Evolutionary conservation across 148 eudicot species (phyloP).

Genomic region (Spergularia marina): DNA sequence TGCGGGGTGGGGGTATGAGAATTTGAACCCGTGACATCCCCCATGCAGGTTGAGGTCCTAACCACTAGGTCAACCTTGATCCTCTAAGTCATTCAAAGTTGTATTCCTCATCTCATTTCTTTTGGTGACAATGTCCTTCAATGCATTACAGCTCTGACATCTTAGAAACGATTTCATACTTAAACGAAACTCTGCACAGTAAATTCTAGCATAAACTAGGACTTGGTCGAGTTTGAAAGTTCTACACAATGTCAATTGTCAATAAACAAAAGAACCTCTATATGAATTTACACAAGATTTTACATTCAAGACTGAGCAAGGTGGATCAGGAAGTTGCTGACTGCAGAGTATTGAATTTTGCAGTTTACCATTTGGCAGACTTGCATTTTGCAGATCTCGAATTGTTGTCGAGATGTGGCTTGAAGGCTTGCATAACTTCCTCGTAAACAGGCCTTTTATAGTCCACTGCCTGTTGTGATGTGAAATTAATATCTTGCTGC

Average conservation of each 20-base stretch:
- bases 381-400: conserved; percentile 62
- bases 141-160: too few relatives aligned
- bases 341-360: conserved; percentile 7
- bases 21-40: too few relatives aligned
- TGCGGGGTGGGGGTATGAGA: too few relatives aligned
- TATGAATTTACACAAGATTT: conserved; percentile 31
- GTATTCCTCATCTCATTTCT: too few relatives aligned
- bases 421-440: conserved; percentile 71
- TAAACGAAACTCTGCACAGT: neutral
- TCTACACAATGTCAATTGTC: conserved; percentile 19
- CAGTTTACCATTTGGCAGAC: conserved; percentile 77
- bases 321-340: conserved; percentile 1
- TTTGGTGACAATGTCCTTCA: too few relatives aligned
- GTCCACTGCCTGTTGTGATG: conserved; percentile 69
- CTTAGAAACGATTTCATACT: neutral
- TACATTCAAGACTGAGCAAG: conserved; percentile 16
- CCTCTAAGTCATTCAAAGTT: too few relatives aligned
- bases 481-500: neutral
- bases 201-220: conserved; percentile 4
- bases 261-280: conserved; percentile 17
- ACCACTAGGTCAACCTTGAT: too few relatives aligned
- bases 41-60: too few relatives aligned
- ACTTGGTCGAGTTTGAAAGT: conserved; percentile 8
- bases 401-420: conserved; percentile 43
- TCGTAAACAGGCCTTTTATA: conserved; percentile 96